phyloP scores from a whole-genome alignment of 2,329 filamentous ascomycete genomes.

The Colletotrichum filicis region DNA sequence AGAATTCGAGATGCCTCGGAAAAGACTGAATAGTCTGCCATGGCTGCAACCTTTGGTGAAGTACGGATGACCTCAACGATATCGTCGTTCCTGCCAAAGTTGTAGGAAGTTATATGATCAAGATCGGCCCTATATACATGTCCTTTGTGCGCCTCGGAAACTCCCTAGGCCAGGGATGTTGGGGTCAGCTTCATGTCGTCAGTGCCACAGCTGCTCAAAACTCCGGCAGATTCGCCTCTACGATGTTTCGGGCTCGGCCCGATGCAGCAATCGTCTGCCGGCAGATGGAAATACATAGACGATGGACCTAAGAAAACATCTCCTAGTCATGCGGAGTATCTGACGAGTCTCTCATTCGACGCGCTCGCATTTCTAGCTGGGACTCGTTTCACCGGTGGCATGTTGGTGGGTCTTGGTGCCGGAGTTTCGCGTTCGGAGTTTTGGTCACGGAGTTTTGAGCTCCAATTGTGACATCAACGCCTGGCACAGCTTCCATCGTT shows the following conservation, averaged over 20 bases:
- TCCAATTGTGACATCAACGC: not conserved
- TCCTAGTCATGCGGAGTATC: not conserved
- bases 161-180: too few species aligned
- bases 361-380: not conserved
- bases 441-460: not conserved
- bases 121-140: too few species aligned
- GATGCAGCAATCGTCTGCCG: not conserved
- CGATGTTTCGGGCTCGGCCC: too few species aligned
- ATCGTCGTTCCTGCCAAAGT: too few species aligned
- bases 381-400: not conserved
- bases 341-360: not conserved
- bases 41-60: too few species aligned
- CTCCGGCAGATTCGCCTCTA: too few species aligned
- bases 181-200: too few species aligned
- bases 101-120: too few species aligned
- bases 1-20: slow-evolving; percentile 9
- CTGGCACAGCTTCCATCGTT: not conserved
- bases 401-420: not conserved
- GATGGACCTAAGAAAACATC: not conserved
- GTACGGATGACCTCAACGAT: too few species aligned
- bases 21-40: not conserved
- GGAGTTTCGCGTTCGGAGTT: not conserved
- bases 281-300: not conserved
- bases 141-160: too few species aligned
- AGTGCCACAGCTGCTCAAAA: too few species aligned